Base-by-base conservation (phyloP, 176 grass and related monocot genomes). In the Paspalum vaginatum region DNA sequence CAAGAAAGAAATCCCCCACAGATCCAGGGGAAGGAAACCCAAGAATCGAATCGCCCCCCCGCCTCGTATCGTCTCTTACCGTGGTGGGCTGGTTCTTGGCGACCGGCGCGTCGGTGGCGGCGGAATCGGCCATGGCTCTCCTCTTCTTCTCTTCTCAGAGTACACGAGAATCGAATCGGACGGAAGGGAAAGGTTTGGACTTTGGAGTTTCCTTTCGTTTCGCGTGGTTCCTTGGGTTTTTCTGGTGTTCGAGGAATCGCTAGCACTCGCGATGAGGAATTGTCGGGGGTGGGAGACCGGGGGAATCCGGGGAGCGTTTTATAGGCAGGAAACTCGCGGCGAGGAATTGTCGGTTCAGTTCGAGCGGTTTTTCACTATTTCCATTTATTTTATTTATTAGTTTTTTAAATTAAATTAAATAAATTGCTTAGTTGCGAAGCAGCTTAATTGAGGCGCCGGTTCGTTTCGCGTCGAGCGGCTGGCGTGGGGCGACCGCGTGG, bases 391-490 rank as follows among this genome's bases (percentile, higher is more conserved):
- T 24, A 16, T 24, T 68, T 9, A 1, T 11, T 48, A 21, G n/a
- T 40, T 5, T 8, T 39, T 6, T 52, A 13, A 21, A 22, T 52
- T 53, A 7, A 61, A 43, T 0, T 13, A 47, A 49, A 65, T 86
- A 12, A 55, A 18, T 86, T 56, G 3, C 79, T 87, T 87, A 54
- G 11, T n/a, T 0, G 73, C 44, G 52, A 83, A 87, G 85, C 6
- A 70, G 79, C 53, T 75, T 80, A 42, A 49, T 37, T 38, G 13
- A 65, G 42, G 60, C 52, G 43, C 0, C 72, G 18, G 56, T 71
- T 44, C 12, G 45, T 72, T 70, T 22, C 13, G 64, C 68, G 37
- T 20, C 49, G 12, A 18, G 41, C 53, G 17, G 62, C 24, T 16
- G 13, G 43, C 26, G 64, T 20, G 7, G 14, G 22, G 79, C 72